phyloP scores from a whole-genome alignment of 75 land plant genomes.

The Cryptomeria japonica region DNA sequence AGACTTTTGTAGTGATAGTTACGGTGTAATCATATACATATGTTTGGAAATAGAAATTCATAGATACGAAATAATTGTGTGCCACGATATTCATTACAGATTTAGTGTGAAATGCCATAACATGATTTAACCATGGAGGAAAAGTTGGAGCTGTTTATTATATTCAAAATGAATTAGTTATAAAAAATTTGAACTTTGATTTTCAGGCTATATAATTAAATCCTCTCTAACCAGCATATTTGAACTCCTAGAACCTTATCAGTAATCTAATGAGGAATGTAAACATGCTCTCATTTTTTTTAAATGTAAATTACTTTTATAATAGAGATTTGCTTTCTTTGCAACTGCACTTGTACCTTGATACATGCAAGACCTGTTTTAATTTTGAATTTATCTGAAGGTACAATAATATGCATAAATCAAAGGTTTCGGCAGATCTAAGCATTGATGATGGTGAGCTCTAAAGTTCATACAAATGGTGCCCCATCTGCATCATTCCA shows the following conservation, averaged over 20 bases:
- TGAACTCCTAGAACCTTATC: neutral
- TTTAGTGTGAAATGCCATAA: no score
- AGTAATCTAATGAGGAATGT: neutral
- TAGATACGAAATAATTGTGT: no score
- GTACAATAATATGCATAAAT: neutral
- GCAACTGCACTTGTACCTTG: neutral
- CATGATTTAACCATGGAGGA: neutral
- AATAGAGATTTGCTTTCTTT: neutral
- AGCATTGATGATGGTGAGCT: slow-evolving; percentile 3
- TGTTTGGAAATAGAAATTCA: neutral
- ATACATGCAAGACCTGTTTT: neutral
- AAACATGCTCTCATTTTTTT: neutral
- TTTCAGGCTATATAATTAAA: neutral
- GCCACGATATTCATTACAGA: neutral
- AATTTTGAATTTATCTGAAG: neutral
- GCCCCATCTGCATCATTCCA: neutral
- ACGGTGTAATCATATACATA: neutral
- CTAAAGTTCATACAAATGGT: neutral
- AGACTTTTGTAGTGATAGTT: neutral
- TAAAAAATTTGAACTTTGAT: neutral
- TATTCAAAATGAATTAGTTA: neutral
- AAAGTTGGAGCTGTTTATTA: neutral
- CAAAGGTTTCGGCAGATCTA: neutral
- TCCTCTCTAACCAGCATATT: neutral
- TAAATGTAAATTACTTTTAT: neutral